Conservation (phyloP, 2,329 filamentous ascomycete species). For the Botrytis fabae region DNA sequence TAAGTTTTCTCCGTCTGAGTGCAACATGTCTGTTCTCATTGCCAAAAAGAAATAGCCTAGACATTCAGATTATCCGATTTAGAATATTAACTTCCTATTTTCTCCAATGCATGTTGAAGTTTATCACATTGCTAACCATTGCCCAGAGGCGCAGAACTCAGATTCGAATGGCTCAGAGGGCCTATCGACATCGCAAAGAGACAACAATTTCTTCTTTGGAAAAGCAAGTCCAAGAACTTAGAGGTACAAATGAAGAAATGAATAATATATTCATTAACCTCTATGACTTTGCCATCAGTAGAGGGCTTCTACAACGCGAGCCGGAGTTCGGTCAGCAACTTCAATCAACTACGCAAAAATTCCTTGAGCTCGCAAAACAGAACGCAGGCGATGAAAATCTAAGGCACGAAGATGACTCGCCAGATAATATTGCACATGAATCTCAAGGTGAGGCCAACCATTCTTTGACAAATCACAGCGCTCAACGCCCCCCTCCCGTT, state of each 20-base stretch:
- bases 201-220: slow-evolving; percentile 74
- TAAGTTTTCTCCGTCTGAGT: slow-evolving; percentile 51
- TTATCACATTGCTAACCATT: slow-evolving; percentile 26
- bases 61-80: background rate
- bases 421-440: slow-evolving; percentile 26
- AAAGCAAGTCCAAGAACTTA: slow-evolving; percentile 67
- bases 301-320: slow-evolving; percentile 57
- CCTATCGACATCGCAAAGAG: slow-evolving; percentile 84
- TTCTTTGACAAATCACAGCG: background rate
- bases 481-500: slow-evolving; percentile 20
- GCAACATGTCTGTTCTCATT: background rate
- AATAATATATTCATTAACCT: slow-evolving; percentile 68
- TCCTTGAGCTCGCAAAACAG: slow-evolving; percentile 56
- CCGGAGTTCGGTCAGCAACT: slow-evolving; percentile 60
- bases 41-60: background rate
- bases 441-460: slow-evolving; percentile 13
- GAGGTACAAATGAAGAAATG: slow-evolving; percentile 71
- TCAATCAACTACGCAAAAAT: slow-evolving; percentile 56
- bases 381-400: slow-evolving; percentile 45
- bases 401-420: slow-evolving; percentile 29
- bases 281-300: slow-evolving; percentile 59
- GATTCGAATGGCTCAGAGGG: slow-evolving; percentile 81
- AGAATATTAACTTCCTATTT: background rate
- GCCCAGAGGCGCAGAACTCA: slow-evolving; percentile 76
- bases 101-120: background rate